Percentiles rank a stretch among this genome's conserved stretches.
Evolutionary conservation across 1,139 yeast genomes (phyloP).

Genomic region (Candida smagusa): DNA sequence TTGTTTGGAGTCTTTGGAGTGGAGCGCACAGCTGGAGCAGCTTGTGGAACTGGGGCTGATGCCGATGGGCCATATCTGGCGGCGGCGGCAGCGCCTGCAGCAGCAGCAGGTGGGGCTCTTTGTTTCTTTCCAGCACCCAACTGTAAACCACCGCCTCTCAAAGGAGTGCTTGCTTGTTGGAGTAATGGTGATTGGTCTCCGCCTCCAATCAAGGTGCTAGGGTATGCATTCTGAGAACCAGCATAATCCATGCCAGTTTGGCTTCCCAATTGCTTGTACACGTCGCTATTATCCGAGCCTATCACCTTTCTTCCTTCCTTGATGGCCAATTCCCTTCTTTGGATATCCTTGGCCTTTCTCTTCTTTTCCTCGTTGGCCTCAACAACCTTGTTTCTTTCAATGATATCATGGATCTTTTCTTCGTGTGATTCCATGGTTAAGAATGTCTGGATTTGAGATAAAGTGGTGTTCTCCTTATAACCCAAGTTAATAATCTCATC

Average conservation of each 20-base stretch:
- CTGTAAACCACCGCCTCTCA: constrained; percentile 73
- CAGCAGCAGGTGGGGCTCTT: constrained; percentile 17
- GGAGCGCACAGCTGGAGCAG: constrained; percentile 22
- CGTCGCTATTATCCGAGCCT: constrained; percentile 6
- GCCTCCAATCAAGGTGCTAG: constrained; percentile 23
- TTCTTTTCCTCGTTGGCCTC: constrained; percentile 98
- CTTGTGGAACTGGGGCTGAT: constrained; percentile 15
- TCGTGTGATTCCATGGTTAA: constrained; percentile 98
- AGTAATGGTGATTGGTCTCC: constrained; percentile 4
- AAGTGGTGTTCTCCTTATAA: constrained; percentile 80
- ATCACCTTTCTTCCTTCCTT: constrained; percentile 11
- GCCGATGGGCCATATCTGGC: constrained; percentile 23
- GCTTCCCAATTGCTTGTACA: constrained; percentile 6
- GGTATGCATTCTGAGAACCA: constrained; percentile 25
- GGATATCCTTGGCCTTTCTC: constrained; percentile 92
- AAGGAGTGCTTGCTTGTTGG: constrained; percentile 4
- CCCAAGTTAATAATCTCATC: constrained; percentile 93
- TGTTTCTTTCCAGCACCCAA: constrained; percentile 58
- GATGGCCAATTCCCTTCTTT: constrained; percentile 74
- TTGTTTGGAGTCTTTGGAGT: constrained; percentile 50
- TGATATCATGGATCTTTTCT: constrained; percentile 96
- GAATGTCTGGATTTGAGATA: constrained; percentile 82
- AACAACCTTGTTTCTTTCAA: constrained; percentile 92
- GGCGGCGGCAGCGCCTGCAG: constrained; percentile 14
- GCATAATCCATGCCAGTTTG: constrained; percentile 18